Evolutionary conservation across 805 yeast genomes (phyloP).

Genomic region (Martiniozyma abietophila): DNA sequence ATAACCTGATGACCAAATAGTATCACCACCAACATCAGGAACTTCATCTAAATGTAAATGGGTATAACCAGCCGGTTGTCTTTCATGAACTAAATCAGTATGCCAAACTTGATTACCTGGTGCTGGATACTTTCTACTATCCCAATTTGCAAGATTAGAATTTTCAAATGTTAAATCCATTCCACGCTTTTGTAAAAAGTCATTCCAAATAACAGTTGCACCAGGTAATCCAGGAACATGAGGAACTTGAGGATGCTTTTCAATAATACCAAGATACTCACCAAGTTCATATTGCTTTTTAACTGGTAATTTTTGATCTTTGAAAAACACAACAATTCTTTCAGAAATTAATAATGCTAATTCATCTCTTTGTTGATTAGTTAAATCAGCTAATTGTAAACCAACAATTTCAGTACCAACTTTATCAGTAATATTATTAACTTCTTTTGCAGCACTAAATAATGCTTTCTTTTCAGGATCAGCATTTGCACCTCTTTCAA

Average conservation of each 20-base stretch:
- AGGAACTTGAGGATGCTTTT: constrained; percentile 29
- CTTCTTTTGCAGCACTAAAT: constrained; percentile 32
- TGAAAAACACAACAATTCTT: constrained; percentile 41
- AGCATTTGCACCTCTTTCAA: constrained; percentile 28
- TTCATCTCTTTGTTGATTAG: constrained; percentile 36
- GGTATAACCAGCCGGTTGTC: constrained; percentile 48
- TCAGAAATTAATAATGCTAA: constrained; percentile 38
- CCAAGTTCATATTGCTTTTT: constrained; percentile 36
- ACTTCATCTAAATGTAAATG: constrained; percentile 42
- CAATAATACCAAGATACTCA: constrained; percentile 35
- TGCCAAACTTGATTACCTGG: constrained; percentile 33
- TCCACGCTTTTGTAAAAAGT: constrained; percentile 23
- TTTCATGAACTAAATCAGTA: constrained; percentile 42
- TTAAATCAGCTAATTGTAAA: constrained; percentile 33
- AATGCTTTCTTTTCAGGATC: constrained; percentile 34
- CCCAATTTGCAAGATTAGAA: constrained; percentile 15
- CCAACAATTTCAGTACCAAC: constrained; percentile 44
- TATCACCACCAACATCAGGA: constrained; percentile 46
- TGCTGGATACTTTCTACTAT: constrained; percentile 4
- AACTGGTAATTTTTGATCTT: constrained; percentile 36
- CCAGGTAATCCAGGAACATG: constrained; percentile 30
- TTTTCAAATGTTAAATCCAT: constrained; percentile 13
- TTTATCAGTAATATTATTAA: constrained; percentile 34
- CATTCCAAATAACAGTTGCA: constrained; percentile 34
- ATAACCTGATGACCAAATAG: constrained; percentile 45